Evolutionary conservation across 371 early-diverging fungal species (phyloP).

Genomic region (Dentiscutata heterogama): DNA sequence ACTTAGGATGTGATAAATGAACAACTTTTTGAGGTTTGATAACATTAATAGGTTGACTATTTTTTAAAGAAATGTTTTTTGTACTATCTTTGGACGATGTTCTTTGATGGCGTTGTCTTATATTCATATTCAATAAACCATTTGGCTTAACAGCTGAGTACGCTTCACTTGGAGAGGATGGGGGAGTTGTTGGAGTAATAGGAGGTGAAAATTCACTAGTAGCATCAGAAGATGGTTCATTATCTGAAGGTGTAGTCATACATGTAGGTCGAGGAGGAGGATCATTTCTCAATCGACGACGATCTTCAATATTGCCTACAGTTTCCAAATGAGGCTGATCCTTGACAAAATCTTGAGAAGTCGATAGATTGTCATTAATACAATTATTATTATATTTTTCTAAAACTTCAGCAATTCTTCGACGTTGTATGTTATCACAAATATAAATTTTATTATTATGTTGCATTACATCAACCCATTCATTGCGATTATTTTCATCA

Average conservation of each 20-base stretch:
- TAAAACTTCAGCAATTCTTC: slow-evolving; percentile 36
- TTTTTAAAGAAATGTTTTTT: too few species aligned
- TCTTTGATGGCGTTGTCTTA: background rate
- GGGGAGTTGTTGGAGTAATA: background rate
- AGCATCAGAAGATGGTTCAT: background rate
- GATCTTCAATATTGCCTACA: too few species aligned
- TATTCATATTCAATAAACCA: slow-evolving; percentile 34
- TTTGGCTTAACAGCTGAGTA: background rate
- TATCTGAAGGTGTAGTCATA: background rate
- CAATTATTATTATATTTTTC: background rate
- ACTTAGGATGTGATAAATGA: slow-evolving; percentile 33
- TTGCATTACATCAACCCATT: slow-evolving; percentile 40
- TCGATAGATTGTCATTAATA: background rate
- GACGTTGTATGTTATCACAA: slow-evolving; percentile 31
- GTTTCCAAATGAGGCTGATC: background rate
- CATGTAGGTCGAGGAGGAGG: background rate
- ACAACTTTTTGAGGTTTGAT: slow-evolving; percentile 4
- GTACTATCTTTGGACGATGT: too few species aligned
- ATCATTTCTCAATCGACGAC: too few species aligned
- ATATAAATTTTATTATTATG: slow-evolving; percentile 35
- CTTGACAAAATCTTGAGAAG: background rate
- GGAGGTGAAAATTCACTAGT: background rate
- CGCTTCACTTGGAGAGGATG: background rate
- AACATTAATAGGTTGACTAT: too few species aligned
- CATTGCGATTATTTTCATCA: background rate